phyloP scores from a whole-genome alignment of 2,329 filamentous ascomycete species.

The Ascocoryne sarcoides region DNA sequence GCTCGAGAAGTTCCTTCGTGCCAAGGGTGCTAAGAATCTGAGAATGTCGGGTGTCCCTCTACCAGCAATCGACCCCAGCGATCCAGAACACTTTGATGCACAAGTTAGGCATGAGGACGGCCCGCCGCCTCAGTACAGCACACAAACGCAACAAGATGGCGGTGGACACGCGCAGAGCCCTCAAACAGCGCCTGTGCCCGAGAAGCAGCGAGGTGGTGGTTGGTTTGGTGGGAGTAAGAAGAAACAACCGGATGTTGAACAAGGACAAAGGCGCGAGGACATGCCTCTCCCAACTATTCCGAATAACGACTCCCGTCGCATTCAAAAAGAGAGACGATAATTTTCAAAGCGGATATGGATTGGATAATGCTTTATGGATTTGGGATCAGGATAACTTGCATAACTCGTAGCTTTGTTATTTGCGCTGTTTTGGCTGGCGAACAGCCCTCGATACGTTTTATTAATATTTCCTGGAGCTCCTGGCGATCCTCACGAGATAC shows the following conservation, averaged over 20 bases:
- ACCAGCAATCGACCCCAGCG: slow-evolving; percentile 42
- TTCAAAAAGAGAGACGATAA: too few relatives aligned
- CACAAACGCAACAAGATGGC: slow-evolving; percentile 9
- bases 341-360: too few relatives aligned
- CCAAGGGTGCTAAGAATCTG: slow-evolving; percentile 54
- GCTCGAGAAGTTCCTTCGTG: slow-evolving; percentile 54
- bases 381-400: not conserved
- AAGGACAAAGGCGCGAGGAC: slow-evolving; percentile 7
- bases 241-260: slow-evolving; percentile 25
- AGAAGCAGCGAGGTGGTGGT: slow-evolving; percentile 13
- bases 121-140: slow-evolving; percentile 24
- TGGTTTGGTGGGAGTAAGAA: slow-evolving; percentile 28
- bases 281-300: not conserved
- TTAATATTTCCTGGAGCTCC: too few relatives aligned
- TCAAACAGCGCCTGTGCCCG: slow-evolving; percentile 6
- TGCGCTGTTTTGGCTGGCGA: not conserved
- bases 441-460: too few relatives aligned
- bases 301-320: not conserved
- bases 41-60: slow-evolving; percentile 31
- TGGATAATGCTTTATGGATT: too few relatives aligned
- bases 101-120: slow-evolving; percentile 17
- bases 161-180: slow-evolving; percentile 3
- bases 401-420: not conserved
- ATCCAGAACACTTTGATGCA: slow-evolving; percentile 43
- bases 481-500: not conserved